Evolutionary conservation across 305 asterid species (phyloP).

Genomic region (Andrographis paniculata): DNA sequence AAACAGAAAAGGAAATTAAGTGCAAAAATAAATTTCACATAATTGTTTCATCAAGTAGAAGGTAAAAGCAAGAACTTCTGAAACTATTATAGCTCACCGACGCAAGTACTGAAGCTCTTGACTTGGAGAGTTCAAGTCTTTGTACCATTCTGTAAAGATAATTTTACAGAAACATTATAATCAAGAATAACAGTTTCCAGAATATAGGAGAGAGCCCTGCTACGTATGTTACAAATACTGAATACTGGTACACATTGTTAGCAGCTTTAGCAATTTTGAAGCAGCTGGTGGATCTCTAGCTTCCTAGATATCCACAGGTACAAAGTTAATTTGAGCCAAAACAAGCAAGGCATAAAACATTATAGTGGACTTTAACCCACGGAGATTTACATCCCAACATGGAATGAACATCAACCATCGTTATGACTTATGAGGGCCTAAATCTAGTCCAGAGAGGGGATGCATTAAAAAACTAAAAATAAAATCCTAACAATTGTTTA

Average conservation of each 20-base stretch:
- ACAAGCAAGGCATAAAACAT: too few relatives aligned
- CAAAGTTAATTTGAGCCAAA: too few relatives aligned
- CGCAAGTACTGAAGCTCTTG: constrained; percentile 94
- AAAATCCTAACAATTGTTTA: too few relatives aligned
- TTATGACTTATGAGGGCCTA: neutral
- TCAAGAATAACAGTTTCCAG: constrained; percentile 4
- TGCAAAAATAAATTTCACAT: constrained; percentile 7
- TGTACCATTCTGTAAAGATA: constrained; percentile 71
- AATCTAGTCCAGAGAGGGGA: neutral
- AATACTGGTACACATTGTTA: constrained; percentile 8
- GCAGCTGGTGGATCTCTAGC: constrained; percentile 5
- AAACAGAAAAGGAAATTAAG: constrained; percentile 16
- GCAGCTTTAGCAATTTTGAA: constrained; percentile 11
- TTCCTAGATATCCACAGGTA: neutral
- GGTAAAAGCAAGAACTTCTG: constrained; percentile 12
- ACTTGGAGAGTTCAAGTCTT: constrained; percentile 87
- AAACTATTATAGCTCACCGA: constrained; percentile 68
- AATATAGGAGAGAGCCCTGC: neutral
- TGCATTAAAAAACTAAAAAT: too few relatives aligned
- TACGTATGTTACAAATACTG: too few relatives aligned
- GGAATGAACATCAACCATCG: constrained; percentile 7
- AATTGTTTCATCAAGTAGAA: constrained; percentile 14
- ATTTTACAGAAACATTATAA: constrained; percentile 6
- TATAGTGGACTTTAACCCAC: too few relatives aligned
- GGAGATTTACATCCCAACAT: too few relatives aligned